Evolutionary conservation across 2,329 filamentous ascomycete species (phyloP).

Genomic region (Xylaria sp.): DNA sequence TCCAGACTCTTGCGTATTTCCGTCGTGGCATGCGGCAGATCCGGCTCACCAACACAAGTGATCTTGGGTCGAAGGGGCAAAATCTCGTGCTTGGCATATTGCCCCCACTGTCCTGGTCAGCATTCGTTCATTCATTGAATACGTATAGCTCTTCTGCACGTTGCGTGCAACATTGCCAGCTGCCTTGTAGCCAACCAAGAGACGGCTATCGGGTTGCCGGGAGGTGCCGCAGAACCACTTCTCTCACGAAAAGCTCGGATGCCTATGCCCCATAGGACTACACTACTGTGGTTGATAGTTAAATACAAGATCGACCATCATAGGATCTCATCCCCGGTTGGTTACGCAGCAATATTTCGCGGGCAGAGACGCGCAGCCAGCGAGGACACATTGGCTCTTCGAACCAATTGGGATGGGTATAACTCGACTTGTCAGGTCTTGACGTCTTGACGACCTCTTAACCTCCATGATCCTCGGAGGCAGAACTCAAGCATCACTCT

Average conservation of each 20-base stretch:
- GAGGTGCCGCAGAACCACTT: constrained; percentile 31
- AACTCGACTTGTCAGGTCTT: not conserved
- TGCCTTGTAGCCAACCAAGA: constrained; percentile 27
- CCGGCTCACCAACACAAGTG: constrained; percentile 33
- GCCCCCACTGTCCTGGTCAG: constrained; percentile 35
- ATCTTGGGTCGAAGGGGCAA: constrained; percentile 33
- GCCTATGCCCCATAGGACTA: constrained; percentile 25
- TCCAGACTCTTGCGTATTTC: constrained; percentile 6
- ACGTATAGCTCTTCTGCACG: constrained; percentile 1
- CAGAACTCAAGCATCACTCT: constrained; percentile 14
- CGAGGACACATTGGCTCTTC: constrained; percentile 6
- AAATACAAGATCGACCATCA: constrained; percentile 24
- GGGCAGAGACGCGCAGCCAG: constrained; percentile 1
- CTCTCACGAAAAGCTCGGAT: constrained; percentile 7
- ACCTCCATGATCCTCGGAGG: constrained; percentile 4
- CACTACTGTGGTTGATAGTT: constrained; percentile 7
- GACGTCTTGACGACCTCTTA: constrained; percentile 5
- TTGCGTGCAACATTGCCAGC: constrained; percentile 19
- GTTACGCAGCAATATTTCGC: constrained; percentile 11
- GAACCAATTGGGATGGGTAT: not conserved
- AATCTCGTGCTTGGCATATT: constrained; percentile 39
- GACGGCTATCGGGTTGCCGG: constrained; percentile 27
- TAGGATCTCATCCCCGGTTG: constrained; percentile 15
- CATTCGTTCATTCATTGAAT: constrained; percentile 24
- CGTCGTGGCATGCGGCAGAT: constrained; percentile 30